Evolutionary conservation across 192 early-diverging fungal genomes (phyloP).

Genomic region (Coemansia sp.): DNA sequence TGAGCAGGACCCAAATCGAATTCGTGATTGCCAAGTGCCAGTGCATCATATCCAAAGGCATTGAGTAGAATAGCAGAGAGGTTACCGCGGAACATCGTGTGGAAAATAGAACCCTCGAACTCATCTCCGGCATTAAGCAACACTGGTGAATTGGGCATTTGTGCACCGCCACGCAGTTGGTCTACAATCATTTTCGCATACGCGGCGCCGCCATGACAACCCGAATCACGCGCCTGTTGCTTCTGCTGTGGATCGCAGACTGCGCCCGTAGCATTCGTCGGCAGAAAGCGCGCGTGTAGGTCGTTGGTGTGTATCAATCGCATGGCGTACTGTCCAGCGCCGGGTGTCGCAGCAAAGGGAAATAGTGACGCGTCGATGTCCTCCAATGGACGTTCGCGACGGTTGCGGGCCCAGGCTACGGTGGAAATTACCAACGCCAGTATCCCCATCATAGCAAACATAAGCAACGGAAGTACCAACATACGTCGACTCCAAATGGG

Average conservation of each 20-base stretch:
- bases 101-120: conserved; percentile 64
- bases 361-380: conserved; percentile 22
- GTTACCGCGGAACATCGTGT: conserved; percentile 65
- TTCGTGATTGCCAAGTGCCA: conserved; percentile 71
- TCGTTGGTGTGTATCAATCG: conserved; percentile 62
- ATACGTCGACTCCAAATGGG: conserved; percentile 40
- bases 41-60: conserved; percentile 60
- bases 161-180: conserved; percentile 48
- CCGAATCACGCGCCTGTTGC: conserved; percentile 39
- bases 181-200: conserved; percentile 66
- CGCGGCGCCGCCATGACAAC: conserved; percentile 59
- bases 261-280: conserved; percentile 50
- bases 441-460: conserved; percentile 29
- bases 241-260: conserved; percentile 40
- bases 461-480: conserved; percentile 29
- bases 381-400: conserved; percentile 8
- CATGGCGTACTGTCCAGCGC: conserved; percentile 27
- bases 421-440: conserved; percentile 14
- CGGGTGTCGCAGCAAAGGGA: conserved; percentile 15
- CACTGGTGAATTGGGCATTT: conserved; percentile 51
- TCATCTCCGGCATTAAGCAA: conserved; percentile 80
- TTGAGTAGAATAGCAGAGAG: conserved; percentile 63
- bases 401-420: conserved; percentile 26
- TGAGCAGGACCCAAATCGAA: conserved; percentile 66
- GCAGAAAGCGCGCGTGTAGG: conserved; percentile 54